Conservation (phyloP, 495 filamentous ascomycete species). For the Trichoderma asperelloides region DNA sequence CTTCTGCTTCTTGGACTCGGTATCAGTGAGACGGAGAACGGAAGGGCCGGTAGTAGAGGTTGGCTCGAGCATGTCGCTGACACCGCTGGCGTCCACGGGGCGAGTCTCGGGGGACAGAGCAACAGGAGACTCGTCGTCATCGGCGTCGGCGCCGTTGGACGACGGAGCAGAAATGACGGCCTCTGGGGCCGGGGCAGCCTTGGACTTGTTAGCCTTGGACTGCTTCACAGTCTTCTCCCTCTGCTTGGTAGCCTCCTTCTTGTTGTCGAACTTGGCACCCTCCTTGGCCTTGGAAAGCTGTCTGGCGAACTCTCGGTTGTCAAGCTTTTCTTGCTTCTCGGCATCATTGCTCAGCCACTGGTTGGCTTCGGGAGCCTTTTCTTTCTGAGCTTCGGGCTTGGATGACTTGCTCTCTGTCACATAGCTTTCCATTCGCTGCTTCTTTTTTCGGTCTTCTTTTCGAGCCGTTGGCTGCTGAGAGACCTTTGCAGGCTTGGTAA, state of each 20-base stretch:
- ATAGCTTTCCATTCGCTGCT: conserved; percentile 16
- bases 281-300: conserved; percentile 58
- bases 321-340: conserved; percentile 40
- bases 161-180: conserved; percentile 32
- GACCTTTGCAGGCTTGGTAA: conserved; percentile 28
- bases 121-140: conserved; percentile 65
- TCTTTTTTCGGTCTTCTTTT: conserved; percentile 11
- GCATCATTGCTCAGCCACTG: conserved; percentile 18
- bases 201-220: conserved; percentile 39
- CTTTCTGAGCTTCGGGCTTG: conserved; percentile 23
- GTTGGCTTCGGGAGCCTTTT: conserved; percentile 11
- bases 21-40: conserved; percentile 64
- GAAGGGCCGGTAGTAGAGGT: conserved; percentile 55
- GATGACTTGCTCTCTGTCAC: conserved; percentile 16
- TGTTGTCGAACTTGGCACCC: conserved; percentile 48
- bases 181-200: conserved; percentile 24
- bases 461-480: conserved; percentile 15
- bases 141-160: conserved; percentile 70
- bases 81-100: conserved; percentile 48
- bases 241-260: conserved; percentile 44
- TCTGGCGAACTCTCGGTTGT: conserved; percentile 64
- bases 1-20: conserved; percentile 45
- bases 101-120: conserved; percentile 47
- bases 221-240: conserved; percentile 52
- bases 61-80: conserved; percentile 84